Conservation (phyloP, 768 basidiomycete genomes). For the Trametopsis cervina region DNA sequence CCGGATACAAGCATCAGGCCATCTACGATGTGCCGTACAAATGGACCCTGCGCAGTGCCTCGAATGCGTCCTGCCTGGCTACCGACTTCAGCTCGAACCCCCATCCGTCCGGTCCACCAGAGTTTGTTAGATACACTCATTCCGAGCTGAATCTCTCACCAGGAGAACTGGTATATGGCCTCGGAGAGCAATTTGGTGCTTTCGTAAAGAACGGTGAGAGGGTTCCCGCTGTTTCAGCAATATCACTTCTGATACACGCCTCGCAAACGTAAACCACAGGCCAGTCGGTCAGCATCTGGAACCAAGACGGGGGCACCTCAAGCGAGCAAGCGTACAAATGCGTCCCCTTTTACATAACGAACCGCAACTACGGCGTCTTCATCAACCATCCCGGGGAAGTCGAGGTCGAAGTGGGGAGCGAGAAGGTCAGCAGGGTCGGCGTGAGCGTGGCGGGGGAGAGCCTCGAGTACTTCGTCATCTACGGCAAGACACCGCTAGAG, state of each 20-base stretch:
- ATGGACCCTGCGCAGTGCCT: slow-evolving; percentile 44
- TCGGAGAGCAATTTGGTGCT: slow-evolving; percentile 70
- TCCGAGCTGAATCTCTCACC: slow-evolving; percentile 61
- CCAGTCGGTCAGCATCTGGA: slow-evolving; percentile 60
- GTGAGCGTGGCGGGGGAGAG: slow-evolving; percentile 54
- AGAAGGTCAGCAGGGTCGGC: slow-evolving; percentile 59
- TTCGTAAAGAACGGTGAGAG: slow-evolving; percentile 67
- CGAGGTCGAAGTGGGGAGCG: slow-evolving; percentile 65
- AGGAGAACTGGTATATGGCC: slow-evolving; percentile 66
- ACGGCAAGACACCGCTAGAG: slow-evolving; percentile 59
- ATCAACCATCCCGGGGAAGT: slow-evolving; percentile 74
- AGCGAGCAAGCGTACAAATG: slow-evolving; percentile 64
- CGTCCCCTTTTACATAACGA: slow-evolving; percentile 64
- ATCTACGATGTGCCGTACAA: slow-evolving; percentile 48
- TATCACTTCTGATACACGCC: not conserved
- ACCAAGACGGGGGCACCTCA: slow-evolving; percentile 70
- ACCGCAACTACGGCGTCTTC: slow-evolving; percentile 68
- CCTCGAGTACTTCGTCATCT: slow-evolving; percentile 67
- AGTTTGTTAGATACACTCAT: slow-evolving; percentile 40
- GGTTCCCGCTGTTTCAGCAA: slow-evolving; percentile 10
- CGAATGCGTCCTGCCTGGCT: slow-evolving; percentile 49
- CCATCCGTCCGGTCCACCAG: slow-evolving; percentile 34
- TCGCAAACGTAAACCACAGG: slow-evolving; percentile 25
- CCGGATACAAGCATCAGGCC: slow-evolving; percentile 49
- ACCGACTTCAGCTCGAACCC: slow-evolving; percentile 57